Conservation (phyloP, 768 basidiomycete genomes). For the Tephrocybe sp. region DNA sequence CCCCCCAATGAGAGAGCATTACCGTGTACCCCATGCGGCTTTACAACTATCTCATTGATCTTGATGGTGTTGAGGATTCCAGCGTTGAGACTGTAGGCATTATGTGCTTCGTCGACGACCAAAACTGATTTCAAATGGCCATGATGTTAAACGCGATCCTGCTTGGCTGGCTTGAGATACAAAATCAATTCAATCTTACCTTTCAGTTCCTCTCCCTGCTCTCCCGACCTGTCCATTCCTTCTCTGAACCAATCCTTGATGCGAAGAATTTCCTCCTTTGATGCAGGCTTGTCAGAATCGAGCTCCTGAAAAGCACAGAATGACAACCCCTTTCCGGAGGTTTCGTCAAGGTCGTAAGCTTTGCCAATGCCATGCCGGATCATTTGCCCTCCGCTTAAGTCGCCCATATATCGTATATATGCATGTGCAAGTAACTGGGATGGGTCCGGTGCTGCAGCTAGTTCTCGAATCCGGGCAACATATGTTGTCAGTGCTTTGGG, state of each 20-base stretch:
- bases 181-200: slow-evolving; percentile 26
- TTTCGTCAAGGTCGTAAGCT: slow-evolving; percentile 60
- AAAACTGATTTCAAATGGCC: slow-evolving; percentile 27
- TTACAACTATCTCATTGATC: slow-evolving; percentile 14
- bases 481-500: slow-evolving; percentile 53
- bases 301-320: slow-evolving; percentile 73
- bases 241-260: slow-evolving; percentile 72
- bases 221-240: slow-evolving; percentile 51
- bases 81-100: slow-evolving; percentile 47
- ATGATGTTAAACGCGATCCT: background rate
- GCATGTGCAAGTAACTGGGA: slow-evolving; percentile 68
- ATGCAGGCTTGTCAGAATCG: slow-evolving; percentile 41
- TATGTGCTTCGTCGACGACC: slow-evolving; percentile 45
- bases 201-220: slow-evolving; percentile 39
- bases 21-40: slow-evolving; percentile 4
- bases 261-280: slow-evolving; percentile 60
- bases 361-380: slow-evolving; percentile 60
- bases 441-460: slow-evolving; percentile 44
- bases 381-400: slow-evolving; percentile 75
- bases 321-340: slow-evolving; percentile 45
- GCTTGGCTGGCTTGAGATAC: too few species aligned
- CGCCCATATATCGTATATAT: slow-evolving; percentile 79
- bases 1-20: slow-evolving; percentile 14
- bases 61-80: slow-evolving; percentile 41
- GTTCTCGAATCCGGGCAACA: slow-evolving; percentile 46